Evolutionary conservation across 106 monocot genomes (phyloP).

Genomic region (Acorus calamus): DNA sequence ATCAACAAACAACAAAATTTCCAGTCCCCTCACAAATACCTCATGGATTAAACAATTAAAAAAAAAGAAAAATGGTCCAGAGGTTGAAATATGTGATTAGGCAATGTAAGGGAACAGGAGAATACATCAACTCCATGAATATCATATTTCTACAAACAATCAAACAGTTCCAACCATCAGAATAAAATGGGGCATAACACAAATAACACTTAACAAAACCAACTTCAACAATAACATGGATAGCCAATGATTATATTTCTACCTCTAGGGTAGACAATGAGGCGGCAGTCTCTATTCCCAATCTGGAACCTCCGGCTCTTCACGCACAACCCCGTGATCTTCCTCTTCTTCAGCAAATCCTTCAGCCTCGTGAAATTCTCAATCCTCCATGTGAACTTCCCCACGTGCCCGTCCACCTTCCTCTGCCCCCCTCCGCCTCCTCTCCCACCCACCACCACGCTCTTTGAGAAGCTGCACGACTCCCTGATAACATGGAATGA

Average conservation of each 20-base stretch:
- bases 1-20: too few relatives aligned
- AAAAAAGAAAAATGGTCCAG: too few relatives aligned
- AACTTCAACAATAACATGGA: too few relatives aligned
- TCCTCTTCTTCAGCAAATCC: constrained; percentile 92
- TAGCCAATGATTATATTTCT: background rate
- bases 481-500: constrained; percentile 94
- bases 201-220: too few relatives aligned
- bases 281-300: constrained; percentile 86
- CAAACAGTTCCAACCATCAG: too few relatives aligned
- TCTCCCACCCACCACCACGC: constrained; percentile 25
- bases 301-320: constrained; percentile 95
- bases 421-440: constrained; percentile 23
- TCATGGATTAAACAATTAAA: too few relatives aligned
- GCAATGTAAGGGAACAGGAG: too few relatives aligned
- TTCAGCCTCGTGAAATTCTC: constrained; percentile 88
- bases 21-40: too few relatives aligned
- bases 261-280: constrained; percentile 97
- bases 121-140: too few relatives aligned
- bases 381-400: constrained; percentile 93
- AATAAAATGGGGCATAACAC: too few relatives aligned
- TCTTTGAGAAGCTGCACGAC: constrained; percentile 55
- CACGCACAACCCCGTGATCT: constrained; percentile 87
- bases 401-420: constrained; percentile 80
- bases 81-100: too few relatives aligned
- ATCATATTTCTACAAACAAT: too few relatives aligned